Conservation (phyloP, 306 rosid species). For the Urtica urens region DNA sequence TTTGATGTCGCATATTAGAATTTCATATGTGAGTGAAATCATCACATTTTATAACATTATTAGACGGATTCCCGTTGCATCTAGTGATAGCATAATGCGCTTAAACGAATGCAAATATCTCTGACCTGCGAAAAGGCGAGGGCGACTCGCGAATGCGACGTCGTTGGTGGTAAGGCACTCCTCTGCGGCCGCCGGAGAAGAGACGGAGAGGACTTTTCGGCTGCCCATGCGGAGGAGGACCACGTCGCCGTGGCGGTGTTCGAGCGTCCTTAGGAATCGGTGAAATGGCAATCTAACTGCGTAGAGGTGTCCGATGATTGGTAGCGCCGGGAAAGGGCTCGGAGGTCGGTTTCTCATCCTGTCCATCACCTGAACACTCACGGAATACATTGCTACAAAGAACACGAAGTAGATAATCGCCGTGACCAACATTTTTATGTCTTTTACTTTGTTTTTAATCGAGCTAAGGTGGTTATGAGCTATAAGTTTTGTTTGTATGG, state of each 20-base stretch:
- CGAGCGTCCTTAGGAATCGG: slow-evolving; percentile 14
- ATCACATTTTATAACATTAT: no score
- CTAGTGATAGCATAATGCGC: no score
- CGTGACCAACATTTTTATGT: neutral
- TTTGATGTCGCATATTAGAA: no score
- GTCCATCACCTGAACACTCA: slow-evolving; percentile 7
- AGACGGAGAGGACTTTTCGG: slow-evolving; percentile 12
- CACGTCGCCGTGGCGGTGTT: slow-evolving; percentile 24
- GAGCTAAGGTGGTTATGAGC: neutral
- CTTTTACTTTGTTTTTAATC: neutral
- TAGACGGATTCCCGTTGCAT: no score
- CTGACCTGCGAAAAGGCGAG: slow-evolving; percentile 11
- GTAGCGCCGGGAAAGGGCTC: slow-evolving; percentile 22
- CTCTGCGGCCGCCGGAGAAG: slow-evolving; percentile 14
- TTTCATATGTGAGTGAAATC: no score
- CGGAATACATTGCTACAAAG: neutral
- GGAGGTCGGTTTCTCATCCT: slow-evolving; percentile 19
- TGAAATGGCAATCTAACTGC: slow-evolving; percentile 28
- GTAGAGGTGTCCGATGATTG: slow-evolving; percentile 30
- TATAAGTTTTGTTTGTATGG: neutral
- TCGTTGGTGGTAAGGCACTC: slow-evolving; percentile 26
- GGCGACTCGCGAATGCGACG: slow-evolving; percentile 22
- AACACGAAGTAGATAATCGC: neutral
- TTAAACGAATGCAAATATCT: no score
- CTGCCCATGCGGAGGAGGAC: slow-evolving; percentile 17